Evolutionary conservation across 2,329 filamentous ascomycete species (phyloP).

Genomic region (Chaetomium sp.): DNA sequence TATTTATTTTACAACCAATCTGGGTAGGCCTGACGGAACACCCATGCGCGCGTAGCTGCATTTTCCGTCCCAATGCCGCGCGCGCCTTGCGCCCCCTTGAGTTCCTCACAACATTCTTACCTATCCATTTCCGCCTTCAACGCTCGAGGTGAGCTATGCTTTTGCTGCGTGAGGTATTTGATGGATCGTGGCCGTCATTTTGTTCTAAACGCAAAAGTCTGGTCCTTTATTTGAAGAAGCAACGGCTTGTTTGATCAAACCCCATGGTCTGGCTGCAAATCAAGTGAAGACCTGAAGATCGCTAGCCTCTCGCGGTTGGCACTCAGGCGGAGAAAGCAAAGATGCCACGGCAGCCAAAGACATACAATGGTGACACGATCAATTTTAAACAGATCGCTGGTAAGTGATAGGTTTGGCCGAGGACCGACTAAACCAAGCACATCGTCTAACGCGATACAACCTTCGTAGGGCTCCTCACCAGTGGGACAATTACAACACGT

Average conservation of each 20-base stretch:
- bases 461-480: slow-evolving; percentile 27
- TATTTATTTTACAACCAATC: background rate
- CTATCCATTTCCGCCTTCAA: background rate
- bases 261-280: background rate
- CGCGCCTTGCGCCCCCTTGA: slow-evolving; percentile 1
- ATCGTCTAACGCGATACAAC: slow-evolving; percentile 17
- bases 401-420: slow-evolving; percentile 21
- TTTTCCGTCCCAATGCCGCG: slow-evolving; percentile 10
- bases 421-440: background rate
- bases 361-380: slow-evolving; percentile 26
- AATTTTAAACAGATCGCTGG: slow-evolving; percentile 33
- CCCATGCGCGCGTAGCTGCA: slow-evolving; percentile 10
- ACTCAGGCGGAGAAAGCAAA: background rate
- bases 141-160: background rate
- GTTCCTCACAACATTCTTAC: background rate
- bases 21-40: background rate
- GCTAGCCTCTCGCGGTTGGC: slow-evolving; percentile 3
- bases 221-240: background rate
- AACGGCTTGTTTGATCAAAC: background rate
- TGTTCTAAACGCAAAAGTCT: background rate
- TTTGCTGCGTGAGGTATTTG: background rate
- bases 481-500: slow-evolving; percentile 24
- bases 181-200: background rate
- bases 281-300: background rate
- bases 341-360: slow-evolving; percentile 29